Conservation (phyloP, 306 rosid genomes). For the Ceratonia siliqua region DNA sequence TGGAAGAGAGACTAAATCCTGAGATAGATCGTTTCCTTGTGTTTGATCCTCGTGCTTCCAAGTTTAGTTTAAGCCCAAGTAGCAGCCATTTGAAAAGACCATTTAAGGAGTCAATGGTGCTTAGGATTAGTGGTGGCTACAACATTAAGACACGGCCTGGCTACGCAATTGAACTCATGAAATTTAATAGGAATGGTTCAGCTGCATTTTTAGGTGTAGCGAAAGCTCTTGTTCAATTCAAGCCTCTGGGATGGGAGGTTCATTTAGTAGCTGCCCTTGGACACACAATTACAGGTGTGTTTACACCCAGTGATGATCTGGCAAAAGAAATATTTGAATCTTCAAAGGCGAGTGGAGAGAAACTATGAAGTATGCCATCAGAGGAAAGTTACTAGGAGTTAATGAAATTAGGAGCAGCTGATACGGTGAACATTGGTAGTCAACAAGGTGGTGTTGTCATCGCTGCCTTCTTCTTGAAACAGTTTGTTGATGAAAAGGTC, state of each 20-base stretch:
- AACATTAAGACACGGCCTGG: constrained; percentile 98
- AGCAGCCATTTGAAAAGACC: too few relatives aligned
- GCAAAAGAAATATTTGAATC: constrained; percentile 87
- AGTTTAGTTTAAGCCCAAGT: too few relatives aligned
- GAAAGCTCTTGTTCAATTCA: constrained; percentile 89
- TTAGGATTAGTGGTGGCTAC: constrained; percentile 99
- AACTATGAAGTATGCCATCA: constrained; percentile 92
- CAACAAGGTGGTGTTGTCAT: constrained; percentile 84
- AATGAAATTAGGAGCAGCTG: constrained; percentile 96
- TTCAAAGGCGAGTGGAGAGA: constrained; percentile 85
- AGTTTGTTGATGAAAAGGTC: constrained; percentile 98
- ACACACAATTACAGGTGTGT: constrained; percentile 90
- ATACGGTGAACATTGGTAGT: constrained; percentile 91
- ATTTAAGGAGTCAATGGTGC: too few relatives aligned
- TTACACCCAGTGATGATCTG: constrained; percentile 92
- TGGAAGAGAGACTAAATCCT: too few relatives aligned
- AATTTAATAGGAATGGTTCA: constrained; percentile 91
- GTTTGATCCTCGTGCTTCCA: too few relatives aligned
- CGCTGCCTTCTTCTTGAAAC: constrained; percentile 97
- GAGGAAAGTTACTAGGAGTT: constrained; percentile 98
- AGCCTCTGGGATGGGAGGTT: constrained; percentile 95
- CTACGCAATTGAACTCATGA: constrained; percentile 80
- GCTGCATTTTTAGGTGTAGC: constrained; percentile 96
- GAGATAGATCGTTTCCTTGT: too few relatives aligned
- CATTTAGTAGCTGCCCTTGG: constrained; percentile 86